Conservation (phyloP, 2,329 filamentous ascomycete species). For the Fonsecaea monophora region DNA sequence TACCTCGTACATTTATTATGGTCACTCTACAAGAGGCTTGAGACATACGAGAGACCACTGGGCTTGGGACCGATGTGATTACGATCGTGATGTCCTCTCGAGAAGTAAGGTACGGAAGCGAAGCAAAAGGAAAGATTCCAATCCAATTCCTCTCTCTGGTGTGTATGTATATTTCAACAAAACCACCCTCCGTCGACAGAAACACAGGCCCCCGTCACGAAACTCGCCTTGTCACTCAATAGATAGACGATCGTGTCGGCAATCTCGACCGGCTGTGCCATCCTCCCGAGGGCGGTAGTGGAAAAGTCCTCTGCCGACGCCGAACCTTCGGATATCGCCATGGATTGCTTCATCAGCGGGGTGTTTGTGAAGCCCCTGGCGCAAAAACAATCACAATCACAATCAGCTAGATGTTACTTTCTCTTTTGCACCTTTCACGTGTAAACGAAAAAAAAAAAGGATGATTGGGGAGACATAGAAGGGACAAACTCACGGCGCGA, state of each 20-base stretch:
- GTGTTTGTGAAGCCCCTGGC: conserved; percentile 29
- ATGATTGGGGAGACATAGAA: not conserved
- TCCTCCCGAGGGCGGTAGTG: conserved; percentile 23
- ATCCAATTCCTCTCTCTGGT: too few species aligned
- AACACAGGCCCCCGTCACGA: conserved; percentile 55
- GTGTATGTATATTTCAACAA: conserved; percentile 26
- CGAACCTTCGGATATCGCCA: conserved; percentile 29
- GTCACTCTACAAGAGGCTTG: too few species aligned
- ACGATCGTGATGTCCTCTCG: too few species aligned
- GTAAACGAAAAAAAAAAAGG: not conserved
- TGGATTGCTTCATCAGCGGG: conserved; percentile 31
- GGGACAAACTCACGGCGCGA: conserved; percentile 35
- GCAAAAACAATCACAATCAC: not conserved
- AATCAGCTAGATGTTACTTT: conserved; percentile 1
- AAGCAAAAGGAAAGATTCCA: too few species aligned
- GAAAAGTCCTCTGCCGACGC: conserved; percentile 31
- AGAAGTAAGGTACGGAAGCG: too few species aligned
- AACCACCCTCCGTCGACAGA: conserved; percentile 57
- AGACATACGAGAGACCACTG: too few species aligned
- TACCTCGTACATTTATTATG: too few species aligned
- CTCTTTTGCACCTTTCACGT: not conserved
- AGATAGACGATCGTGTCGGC: conserved; percentile 56
- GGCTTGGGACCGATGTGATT: too few species aligned
- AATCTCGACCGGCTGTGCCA: conserved; percentile 41
- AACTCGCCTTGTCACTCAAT: conserved; percentile 54